These are phyloP conservation scores for Ganoderma boninense DNA, from an alignment of 1,284 basidiomycete species.

Conservation along the genomic window DNA sequence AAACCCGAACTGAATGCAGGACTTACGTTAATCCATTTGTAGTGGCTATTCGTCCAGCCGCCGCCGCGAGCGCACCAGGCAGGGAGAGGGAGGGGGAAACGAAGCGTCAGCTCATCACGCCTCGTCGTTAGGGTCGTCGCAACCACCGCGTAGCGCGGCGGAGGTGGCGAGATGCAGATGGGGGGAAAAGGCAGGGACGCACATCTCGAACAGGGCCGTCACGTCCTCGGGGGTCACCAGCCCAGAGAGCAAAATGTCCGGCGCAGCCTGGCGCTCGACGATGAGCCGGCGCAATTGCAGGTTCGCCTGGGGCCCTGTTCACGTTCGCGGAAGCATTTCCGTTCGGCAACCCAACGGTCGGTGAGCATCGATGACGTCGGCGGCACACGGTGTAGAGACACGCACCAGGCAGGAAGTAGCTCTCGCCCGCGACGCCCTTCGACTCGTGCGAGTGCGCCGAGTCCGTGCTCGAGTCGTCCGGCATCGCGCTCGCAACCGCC, in stretches of 20 bases:
- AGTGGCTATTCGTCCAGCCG: conserved; percentile 42
- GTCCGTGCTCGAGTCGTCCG: conserved; percentile 20
- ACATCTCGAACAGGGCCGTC: conserved; percentile 54
- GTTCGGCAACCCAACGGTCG: too few species aligned
- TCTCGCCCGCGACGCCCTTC: conserved; percentile 40
- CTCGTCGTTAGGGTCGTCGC: neutral
- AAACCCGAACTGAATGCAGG: conserved; percentile 40
- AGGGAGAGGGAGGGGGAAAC: neutral
- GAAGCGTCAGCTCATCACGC: neutral
- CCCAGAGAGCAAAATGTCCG: conserved; percentile 53
- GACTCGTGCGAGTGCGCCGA: conserved; percentile 3
- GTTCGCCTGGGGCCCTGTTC: conserved; percentile 43
- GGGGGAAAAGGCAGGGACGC: conserved; percentile 34
- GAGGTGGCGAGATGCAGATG: neutral
- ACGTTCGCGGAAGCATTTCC: too few species aligned
- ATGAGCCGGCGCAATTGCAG: conserved; percentile 50
- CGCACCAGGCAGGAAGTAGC: conserved; percentile 43
- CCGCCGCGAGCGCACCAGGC: neutral
- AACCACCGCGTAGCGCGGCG: neutral
- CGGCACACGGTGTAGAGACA: neutral
- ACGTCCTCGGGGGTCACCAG: conserved; percentile 53
- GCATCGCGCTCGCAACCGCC: conserved; percentile 24
- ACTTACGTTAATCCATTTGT: conserved; percentile 49
- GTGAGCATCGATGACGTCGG: too few species aligned
- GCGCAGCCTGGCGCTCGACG: conserved; percentile 51